phyloP scores from a whole-genome alignment of 495 filamentous ascomycete species.

The Hyaloscypha variabilis region DNA sequence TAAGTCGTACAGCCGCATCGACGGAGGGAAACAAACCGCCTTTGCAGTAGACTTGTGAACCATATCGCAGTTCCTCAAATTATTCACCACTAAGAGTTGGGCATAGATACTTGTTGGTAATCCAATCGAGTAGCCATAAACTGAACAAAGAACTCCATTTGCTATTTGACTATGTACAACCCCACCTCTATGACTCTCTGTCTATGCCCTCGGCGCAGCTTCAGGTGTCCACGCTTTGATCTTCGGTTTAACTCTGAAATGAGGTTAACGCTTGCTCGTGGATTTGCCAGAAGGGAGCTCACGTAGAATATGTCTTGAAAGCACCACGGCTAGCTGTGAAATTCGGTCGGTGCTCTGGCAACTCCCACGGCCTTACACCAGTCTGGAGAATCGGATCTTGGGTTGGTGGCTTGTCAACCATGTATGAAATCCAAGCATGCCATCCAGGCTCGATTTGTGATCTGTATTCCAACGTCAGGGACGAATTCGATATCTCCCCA shows the following conservation, averaged over 20 bases:
- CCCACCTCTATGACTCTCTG: conserved; percentile 1
- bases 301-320: conserved; percentile 95
- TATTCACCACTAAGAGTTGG: background rate
- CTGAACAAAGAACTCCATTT: conserved; percentile 14
- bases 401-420: conserved; percentile 83
- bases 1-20: background rate
- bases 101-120: background rate
- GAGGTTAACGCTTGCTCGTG: background rate
- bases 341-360: conserved; percentile 71
- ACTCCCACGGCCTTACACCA: conserved; percentile 72
- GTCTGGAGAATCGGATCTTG: conserved; percentile 72
- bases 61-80: background rate
- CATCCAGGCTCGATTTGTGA: conserved; percentile 94
- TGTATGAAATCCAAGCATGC: conserved; percentile 97
- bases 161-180: conserved; percentile 21
- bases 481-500: background rate
- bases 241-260: conserved; percentile 48
- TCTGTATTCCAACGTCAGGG: conserved; percentile 39
- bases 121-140: background rate
- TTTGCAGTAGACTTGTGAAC: background rate
- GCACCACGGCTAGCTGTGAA: conserved; percentile 73
- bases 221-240: conserved; percentile 46
- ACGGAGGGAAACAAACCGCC: background rate
- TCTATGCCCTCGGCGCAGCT: conserved; percentile 39
- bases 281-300: conserved; percentile 33